Evolutionary conservation across 2,329 filamentous ascomycete species (phyloP).

Genomic region (Talaromyces albobiverticillius): DNA sequence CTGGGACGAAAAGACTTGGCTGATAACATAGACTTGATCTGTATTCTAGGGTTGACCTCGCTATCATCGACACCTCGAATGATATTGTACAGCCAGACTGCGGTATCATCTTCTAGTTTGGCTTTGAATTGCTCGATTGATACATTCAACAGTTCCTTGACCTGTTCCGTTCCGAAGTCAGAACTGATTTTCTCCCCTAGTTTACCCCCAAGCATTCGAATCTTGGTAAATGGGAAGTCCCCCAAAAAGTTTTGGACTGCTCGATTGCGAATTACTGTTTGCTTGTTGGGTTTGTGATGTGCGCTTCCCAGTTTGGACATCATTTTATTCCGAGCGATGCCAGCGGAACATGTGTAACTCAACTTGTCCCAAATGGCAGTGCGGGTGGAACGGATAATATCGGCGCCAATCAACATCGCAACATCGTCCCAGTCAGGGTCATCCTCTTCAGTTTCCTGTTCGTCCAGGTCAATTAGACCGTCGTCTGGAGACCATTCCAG

Average conservation of each 20-base stretch:
- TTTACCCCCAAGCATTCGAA: slow-evolving; percentile 92
- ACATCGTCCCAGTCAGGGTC: slow-evolving; percentile 98
- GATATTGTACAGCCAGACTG: slow-evolving; percentile 77
- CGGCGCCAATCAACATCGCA: slow-evolving; percentile 78
- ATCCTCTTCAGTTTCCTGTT: slow-evolving; percentile 67
- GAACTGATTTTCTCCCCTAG: slow-evolving; percentile 80
- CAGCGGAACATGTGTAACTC: slow-evolving; percentile 87
- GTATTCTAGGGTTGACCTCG: slow-evolving; percentile 85
- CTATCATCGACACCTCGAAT: slow-evolving; percentile 82
- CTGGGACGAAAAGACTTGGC: slow-evolving; percentile 90
- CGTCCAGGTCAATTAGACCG: slow-evolving; percentile 74
- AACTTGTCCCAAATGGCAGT: slow-evolving; percentile 65
- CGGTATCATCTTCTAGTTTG: slow-evolving; percentile 79
- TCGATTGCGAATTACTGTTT: slow-evolving; percentile 88
- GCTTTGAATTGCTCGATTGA: slow-evolving; percentile 72
- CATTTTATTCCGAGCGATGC: slow-evolving; percentile 89
- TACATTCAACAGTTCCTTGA: slow-evolving; percentile 71
- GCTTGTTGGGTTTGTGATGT: slow-evolving; percentile 88
- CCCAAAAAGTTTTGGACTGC: slow-evolving; percentile 76
- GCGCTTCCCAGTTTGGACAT: slow-evolving; percentile 89
- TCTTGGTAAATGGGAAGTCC: slow-evolving; percentile 89
- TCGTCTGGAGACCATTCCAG: slow-evolving; percentile 77
- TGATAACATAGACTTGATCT: slow-evolving; percentile 96
- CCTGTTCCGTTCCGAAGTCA: slow-evolving; percentile 75
- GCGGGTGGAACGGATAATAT: slow-evolving; percentile 78